Base-by-base conservation (phyloP, 108 stramenopile species). In the Tribonema minus region DNA sequence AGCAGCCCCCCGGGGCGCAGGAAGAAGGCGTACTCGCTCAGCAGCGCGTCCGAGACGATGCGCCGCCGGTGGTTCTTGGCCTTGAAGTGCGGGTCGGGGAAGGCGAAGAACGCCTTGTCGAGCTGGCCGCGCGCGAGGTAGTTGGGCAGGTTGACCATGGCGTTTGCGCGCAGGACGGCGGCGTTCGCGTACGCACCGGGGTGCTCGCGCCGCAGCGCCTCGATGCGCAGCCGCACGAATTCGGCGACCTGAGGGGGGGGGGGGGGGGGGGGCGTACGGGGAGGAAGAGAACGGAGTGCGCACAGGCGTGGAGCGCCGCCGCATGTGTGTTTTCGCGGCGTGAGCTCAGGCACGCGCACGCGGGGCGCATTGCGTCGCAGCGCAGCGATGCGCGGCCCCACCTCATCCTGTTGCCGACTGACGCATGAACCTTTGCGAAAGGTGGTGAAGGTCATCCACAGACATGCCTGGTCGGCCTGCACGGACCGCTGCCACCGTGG, bases 11-110 rank as follows among this genome's bases (percentile, higher is more conserved):
- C 83, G 0, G 90, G 91, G 66, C 83, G 84, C 32, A 96, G 86
- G 26, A 92, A 82, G 73, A 90, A 93, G 37, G 93, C 94, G 85
- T 98, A 98, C 86, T 98, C 95, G 0, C 92, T 86, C 34, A 96
- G 73, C 29, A 97, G 77, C 46, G 91, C 65, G 20, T 88, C 86
- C 29, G 88, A 88, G 2, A 97, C 87, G 61, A 97, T 95, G 4
- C 96, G 86, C 12, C 96, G 85, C 6, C 89, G 88, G 88, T 95
- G 93, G 86, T 97, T 97, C 89, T 97, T 97, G 62, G 91, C 91
- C 84, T 97, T 97, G 85, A 97, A 97, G 77, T 97, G 96, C 32
- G 96, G 96, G 85, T 97, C 96, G 28, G 96, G 95, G 78, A 97
- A 97, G 84, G 94, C 95, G 79, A 97, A 94, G 83, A 95, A 97